Conservation (phyloP, 257 asterid genomes). For the Solanum sparsipilum region DNA sequence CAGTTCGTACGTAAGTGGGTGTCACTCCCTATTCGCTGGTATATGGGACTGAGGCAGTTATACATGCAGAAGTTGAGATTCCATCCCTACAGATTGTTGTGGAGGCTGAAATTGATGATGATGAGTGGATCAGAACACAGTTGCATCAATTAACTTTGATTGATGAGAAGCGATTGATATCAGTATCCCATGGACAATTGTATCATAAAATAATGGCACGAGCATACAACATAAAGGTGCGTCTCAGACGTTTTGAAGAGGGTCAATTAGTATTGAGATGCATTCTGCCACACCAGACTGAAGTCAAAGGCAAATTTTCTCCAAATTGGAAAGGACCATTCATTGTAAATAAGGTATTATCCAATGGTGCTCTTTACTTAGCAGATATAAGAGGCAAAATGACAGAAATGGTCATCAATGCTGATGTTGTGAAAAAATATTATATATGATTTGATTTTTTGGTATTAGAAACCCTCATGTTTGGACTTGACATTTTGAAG, state of each 20-base stretch:
- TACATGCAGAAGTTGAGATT: not conserved
- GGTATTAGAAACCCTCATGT: not conserved
- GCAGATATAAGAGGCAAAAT: not conserved
- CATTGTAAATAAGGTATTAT: no score
- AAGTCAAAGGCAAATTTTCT: not conserved
- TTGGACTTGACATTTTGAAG: not conserved
- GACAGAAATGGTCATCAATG: not conserved
- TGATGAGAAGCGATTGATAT: not conserved
- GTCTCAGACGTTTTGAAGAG: not conserved
- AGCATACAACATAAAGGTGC: not conserved
- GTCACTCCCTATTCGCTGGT: no score
- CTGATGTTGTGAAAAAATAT: not conserved
- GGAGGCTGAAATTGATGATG: not conserved
- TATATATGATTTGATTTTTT: not conserved
- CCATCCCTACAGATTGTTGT: no score
- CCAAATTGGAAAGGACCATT: not conserved
- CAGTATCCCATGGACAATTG: not conserved
- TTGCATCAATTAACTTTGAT: no score
- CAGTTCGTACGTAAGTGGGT: no score
- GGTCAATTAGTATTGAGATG: not conserved
- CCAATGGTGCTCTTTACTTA: not conserved
- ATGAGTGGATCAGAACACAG: no score
- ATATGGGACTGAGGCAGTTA: not conserved
- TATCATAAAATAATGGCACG: not conserved
- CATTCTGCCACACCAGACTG: not conserved